These are phyloP conservation scores for Panaeolus papilionaceus DNA, from an alignment of 768 basidiomycete species.

Conservation along the genomic window DNA sequence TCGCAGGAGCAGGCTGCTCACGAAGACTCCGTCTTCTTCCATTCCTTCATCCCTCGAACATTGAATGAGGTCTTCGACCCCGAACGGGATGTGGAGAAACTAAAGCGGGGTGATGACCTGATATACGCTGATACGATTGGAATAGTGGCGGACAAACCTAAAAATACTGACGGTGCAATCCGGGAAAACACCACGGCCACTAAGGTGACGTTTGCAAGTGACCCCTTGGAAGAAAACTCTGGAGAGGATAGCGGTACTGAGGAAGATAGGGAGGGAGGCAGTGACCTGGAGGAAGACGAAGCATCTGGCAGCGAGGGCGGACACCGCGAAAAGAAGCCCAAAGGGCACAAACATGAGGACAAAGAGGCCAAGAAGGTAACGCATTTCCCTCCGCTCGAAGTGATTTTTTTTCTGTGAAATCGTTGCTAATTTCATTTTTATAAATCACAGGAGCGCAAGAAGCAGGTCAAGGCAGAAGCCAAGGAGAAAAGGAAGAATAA, in stretches of 20 bases:
- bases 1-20: slow-evolving; percentile 47
- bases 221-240: slow-evolving; percentile 19
- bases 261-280: slow-evolving; percentile 37
- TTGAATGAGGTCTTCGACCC: slow-evolving; percentile 95
- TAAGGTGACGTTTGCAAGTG: slow-evolving; percentile 4
- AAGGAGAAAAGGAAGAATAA: slow-evolving; percentile 90
- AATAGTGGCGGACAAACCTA: slow-evolving; percentile 51
- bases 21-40: slow-evolving; percentile 90
- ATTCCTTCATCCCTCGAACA: slow-evolving; percentile 91
- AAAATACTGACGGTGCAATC: slow-evolving; percentile 5
- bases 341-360: slow-evolving; percentile 94
- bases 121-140: slow-evolving; percentile 93
- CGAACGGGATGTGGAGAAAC: slow-evolving; percentile 85
- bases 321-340: slow-evolving; percentile 61
- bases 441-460: slow-evolving; percentile 82
- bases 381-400: not conserved
- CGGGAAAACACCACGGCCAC: not conserved
- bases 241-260: slow-evolving; percentile 23
- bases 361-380: slow-evolving; percentile 86
- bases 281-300: slow-evolving; percentile 40
- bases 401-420: slow-evolving; percentile 16
- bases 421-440: slow-evolving; percentile 21
- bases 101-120: slow-evolving; percentile 74
- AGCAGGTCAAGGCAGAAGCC: slow-evolving; percentile 84
- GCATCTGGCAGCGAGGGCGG: slow-evolving; percentile 40